These are phyloP conservation scores for Russula virescens DNA, from an alignment of 768 basidiomycete genomes.

Conservation along the genomic window DNA sequence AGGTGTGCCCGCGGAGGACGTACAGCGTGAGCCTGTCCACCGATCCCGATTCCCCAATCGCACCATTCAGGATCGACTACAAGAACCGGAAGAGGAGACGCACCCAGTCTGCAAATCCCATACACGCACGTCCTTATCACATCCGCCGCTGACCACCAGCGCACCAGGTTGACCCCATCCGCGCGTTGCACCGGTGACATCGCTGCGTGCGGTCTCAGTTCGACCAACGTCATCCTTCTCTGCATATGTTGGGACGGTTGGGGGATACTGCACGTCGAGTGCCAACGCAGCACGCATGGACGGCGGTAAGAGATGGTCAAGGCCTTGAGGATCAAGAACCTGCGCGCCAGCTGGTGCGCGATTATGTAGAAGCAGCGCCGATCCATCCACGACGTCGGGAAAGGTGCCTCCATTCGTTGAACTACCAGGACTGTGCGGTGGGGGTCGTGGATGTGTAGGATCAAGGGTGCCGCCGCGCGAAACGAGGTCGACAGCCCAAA, in stretches of 20 bases:
- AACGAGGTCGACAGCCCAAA: conserved; percentile 86
- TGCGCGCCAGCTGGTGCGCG: conserved; percentile 19
- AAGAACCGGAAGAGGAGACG: conserved; percentile 27
- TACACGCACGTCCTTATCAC: conserved; percentile 85
- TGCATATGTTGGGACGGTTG: not conserved
- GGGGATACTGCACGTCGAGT: conserved; percentile 29
- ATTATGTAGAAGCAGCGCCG: conserved; percentile 17
- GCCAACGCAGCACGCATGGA: conserved; percentile 49
- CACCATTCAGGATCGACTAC: not conserved
- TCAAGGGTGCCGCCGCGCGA: conserved; percentile 47
- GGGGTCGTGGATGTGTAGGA: conserved; percentile 10
- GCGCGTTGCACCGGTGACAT: conserved; percentile 58
- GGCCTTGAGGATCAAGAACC: conserved; percentile 12
- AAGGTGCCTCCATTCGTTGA: not conserved
- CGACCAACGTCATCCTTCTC: not conserved
- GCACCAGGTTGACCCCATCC: conserved; percentile 89
- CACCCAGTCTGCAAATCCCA: conserved; percentile 89
- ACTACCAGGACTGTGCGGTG: not conserved
- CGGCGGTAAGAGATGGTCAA: conserved; percentile 32
- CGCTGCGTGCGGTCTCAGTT: conserved; percentile 31
- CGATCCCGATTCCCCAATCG: not conserved
- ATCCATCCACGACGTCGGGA: conserved; percentile 14
- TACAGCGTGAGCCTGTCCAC: conserved; percentile 34
- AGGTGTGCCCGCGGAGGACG: conserved; percentile 74
- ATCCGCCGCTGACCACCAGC: conserved; percentile 86